Evolutionary conservation across 495 filamentous ascomycete genomes (phyloP), one percentile per base, ranked within the genome.

Genomic region (Sporormia fimetaria): DNA sequence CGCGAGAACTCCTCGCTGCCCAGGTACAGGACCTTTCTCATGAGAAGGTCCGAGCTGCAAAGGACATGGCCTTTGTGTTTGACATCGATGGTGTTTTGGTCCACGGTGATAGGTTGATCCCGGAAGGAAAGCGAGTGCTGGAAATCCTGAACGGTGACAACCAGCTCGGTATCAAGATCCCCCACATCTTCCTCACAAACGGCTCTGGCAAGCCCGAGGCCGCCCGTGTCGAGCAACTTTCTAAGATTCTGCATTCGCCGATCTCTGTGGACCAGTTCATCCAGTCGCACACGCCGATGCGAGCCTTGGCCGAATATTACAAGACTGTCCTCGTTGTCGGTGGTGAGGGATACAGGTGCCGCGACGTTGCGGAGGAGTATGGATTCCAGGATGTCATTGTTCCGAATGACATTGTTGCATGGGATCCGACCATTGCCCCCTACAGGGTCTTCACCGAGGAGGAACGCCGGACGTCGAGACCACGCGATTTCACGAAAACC

Each of bases 1-100:
- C 78, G 0, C 73, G 78, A 17, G 76, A 83, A 28, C 75, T 87
- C 53, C 59, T 86, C 43, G 77, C 77, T 39, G 73, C 76, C 2
- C 78, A 81, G 59, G 67, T 82, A 21, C 82, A 87, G 60, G 80
- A 81, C 49, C 66, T 84, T 48, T 68, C 74, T 44, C 60, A 74
- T 40, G 73, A 79, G 51, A 84, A 82, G 59, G 80, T 80, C 5
- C 61, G 60, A 14, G 61, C 62, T 23, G 74, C 71, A 24, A 80
- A 78, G 64, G 73, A 79, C 62, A 76, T 78, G 69, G 70, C 73
- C 3, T 80, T 79, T 47, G 73, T 68, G 20, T 80, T 79, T 44
- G 76, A 79, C 55, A 79, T 78, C 37, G 75, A 80, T 44, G 75
- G 75, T 41, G 75, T 80, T 18, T 60, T 79, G 2, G 74, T 79